A percentile compares a stretch with the other conserved stretches of the same genome.
phyloP scores from a whole-genome alignment of 306 rosid genomes.

The Cicer chorassanicum region DNA sequence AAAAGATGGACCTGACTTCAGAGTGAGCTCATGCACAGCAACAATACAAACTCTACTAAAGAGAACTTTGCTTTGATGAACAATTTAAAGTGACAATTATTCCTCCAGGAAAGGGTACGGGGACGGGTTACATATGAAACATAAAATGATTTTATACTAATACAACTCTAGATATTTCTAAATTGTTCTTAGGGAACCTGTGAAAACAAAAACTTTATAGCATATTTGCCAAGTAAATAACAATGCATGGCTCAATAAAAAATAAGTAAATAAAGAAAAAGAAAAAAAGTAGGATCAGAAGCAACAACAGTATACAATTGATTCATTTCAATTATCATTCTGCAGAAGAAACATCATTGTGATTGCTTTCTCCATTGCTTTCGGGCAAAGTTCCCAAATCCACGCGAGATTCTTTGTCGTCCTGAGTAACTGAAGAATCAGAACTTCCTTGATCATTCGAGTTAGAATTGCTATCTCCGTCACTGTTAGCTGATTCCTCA shows the following conservation, averaged over 20 bases:
- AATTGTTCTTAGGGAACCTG: conserved; percentile 13
- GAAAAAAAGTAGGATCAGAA: conserved; percentile 31
- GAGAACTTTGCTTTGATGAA: conserved; percentile 21
- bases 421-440: conserved; percentile 59
- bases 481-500: conserved; percentile 42
- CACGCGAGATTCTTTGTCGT: conserved; percentile 58
- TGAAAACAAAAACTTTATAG: conserved; percentile 34
- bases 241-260: conserved; percentile 38
- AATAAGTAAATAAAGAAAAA: conserved; percentile 1
- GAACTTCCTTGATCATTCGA: conserved; percentile 49
- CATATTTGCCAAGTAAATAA: conserved; percentile 38
- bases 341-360: conserved; percentile 53
- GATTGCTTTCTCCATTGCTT: conserved; percentile 55
- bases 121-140: conserved; percentile 38
- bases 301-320: conserved; percentile 37
- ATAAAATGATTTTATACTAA: conserved; percentile 40
- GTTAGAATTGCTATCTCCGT: conserved; percentile 45
- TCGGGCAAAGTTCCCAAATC: conserved; percentile 77
- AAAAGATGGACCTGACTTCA: too few relatives aligned
- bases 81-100: conserved; percentile 7
- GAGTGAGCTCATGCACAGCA: too few relatives aligned
- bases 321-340: conserved; percentile 52
- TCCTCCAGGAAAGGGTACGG: conserved; percentile 20
- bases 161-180: conserved; percentile 41
- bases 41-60: background rate